Evolutionary conservation across 2,329 filamentous ascomycete genomes (phyloP), one percentile per base, ranked within the genome.

Genomic region (Colletotrichum caudatum): DNA sequence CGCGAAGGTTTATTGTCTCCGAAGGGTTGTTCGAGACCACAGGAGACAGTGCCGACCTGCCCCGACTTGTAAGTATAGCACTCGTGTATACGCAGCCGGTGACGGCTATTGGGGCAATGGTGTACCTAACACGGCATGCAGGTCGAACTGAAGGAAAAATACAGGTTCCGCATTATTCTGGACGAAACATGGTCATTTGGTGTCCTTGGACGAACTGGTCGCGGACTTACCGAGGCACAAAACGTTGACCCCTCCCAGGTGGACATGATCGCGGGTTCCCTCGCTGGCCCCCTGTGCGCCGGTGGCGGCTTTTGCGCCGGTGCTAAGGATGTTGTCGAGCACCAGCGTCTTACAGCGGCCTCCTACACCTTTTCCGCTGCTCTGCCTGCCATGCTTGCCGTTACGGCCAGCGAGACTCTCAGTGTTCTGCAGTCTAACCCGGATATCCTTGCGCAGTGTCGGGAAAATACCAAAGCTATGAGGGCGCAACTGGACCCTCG

Each of bases 181-280:
- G 96, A 99, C 81, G 96, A 99, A 85, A 97, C 95, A 1, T 97
- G 94, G 92, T 98, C 95, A 1, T 99, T 98, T 80, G 97, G 95
- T 72, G 93, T 98, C 23, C 88, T 99, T 6, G 96, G 96, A 59
- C 89, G 94, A 73, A 97, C 94, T 35, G 97, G 96, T 26, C 92
- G 94, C 64, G 96, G 96, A 71, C 87, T 98, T 50, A 98, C 96
- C 0, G 97, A 99, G 84, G 94, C 95, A 7, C 96, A 98, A 79
- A 97, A 98, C 76, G 95, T 99, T 23, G 96, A 98, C 80, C 91
- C 95, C 0, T 90, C 92, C 12, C 93, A 97, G 79, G 91, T 99
- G 61, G 96, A 99, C 84, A 98, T 99, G 94, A 95, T 99, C 75
- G 89, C 98, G 64, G 96, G 97, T 54, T 97, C 94, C 46, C 89